Conservation (phyloP, 495 filamentous ascomycete species). For the Tuber magnatum region DNA sequence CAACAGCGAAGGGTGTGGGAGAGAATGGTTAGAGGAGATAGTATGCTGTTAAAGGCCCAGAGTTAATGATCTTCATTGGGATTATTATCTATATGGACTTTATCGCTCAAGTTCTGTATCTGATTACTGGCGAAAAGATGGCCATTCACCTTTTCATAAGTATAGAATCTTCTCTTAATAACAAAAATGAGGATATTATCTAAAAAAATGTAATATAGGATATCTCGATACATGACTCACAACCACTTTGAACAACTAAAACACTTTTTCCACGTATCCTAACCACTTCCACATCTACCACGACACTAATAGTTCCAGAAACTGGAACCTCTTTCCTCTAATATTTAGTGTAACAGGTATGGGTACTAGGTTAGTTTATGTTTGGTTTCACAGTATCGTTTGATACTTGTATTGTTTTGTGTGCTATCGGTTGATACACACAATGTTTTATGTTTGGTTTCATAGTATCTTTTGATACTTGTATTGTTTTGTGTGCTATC, state of each 20-base stretch:
- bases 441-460: too few species aligned
- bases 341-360: too few species aligned
- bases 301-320: neutral
- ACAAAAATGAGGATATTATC: too few species aligned
- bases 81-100: slow-evolving; percentile 9
- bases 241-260: too few species aligned
- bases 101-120: neutral
- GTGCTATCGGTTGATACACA: too few species aligned
- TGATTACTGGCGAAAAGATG: neutral
- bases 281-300: neutral
- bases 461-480: too few species aligned
- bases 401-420: too few species aligned
- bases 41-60: neutral
- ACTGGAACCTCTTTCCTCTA: slow-evolving; percentile 2
- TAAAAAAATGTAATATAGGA: too few species aligned
- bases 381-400: too few species aligned
- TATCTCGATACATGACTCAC: neutral
- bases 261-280: slow-evolving; percentile 6
- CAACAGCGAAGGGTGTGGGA: neutral
- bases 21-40: neutral
- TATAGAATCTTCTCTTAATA: neutral
- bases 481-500: too few species aligned
- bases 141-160: neutral
- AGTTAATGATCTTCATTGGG: slow-evolving; percentile 10
- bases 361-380: too few species aligned